These are phyloP conservation scores for Trichosporon faecale DNA, from an alignment of 1,284 basidiomycete species.

Conservation along the genomic window DNA sequence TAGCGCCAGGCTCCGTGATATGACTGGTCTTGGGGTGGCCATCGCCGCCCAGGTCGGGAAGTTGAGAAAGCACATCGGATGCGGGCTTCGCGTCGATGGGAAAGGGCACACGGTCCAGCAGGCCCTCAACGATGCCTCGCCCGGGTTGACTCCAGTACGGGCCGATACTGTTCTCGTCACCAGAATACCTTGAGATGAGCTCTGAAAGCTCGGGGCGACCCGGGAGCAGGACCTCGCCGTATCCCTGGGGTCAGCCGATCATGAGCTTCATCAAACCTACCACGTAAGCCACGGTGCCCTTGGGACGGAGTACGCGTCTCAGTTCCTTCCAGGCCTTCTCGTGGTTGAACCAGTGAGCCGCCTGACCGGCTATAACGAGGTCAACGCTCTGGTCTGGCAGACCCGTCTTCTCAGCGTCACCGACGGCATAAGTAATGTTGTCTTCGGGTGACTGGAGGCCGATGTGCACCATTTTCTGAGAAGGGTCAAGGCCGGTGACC, in stretches of 20 bases:
- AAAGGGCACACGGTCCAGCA: conserved; percentile 66
- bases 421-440: conserved; percentile 55
- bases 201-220: conserved; percentile 60
- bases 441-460: conserved; percentile 52
- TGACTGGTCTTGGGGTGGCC: conserved; percentile 16
- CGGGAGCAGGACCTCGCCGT: conserved; percentile 72
- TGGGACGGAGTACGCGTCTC: conserved; percentile 61
- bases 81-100: conserved; percentile 45
- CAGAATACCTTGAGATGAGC: conserved; percentile 55
- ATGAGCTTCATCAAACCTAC: conserved; percentile 51
- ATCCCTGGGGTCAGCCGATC: conserved; percentile 59
- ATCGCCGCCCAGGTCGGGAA: conserved; percentile 55
- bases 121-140: conserved; percentile 67
- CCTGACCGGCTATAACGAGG: conserved; percentile 71
- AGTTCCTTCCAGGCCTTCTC: conserved; percentile 67
- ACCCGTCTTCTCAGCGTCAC: conserved; percentile 28
- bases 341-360: conserved; percentile 85
- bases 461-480: conserved; percentile 65
- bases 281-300: conserved; percentile 74
- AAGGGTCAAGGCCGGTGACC: conserved; percentile 71
- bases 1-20: conserved; percentile 15
- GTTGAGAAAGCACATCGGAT: conserved; percentile 35
- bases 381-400: conserved; percentile 62
- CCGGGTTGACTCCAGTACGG: conserved; percentile 79
- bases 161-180: conserved; percentile 58